phyloP scores from a whole-genome alignment of 208 protist species.

The Balamuthia mandrillaris region DNA sequence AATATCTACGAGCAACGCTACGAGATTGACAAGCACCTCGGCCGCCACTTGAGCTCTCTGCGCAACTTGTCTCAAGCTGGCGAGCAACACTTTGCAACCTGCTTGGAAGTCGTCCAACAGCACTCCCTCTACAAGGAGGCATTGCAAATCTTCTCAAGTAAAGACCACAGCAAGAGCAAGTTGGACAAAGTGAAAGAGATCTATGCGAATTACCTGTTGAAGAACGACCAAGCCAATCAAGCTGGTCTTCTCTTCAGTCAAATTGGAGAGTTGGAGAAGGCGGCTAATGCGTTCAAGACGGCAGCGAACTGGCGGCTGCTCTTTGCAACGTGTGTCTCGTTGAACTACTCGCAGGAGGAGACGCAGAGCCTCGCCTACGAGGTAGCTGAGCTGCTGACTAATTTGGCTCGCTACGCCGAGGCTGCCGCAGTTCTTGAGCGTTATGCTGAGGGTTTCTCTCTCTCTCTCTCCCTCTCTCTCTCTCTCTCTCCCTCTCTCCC shows the following conservation, averaged over 20 bases:
- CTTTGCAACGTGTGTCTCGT: not conserved
- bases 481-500: no score
- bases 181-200: not conserved
- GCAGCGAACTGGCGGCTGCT: slow-evolving; percentile 29
- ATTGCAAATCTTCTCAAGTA: no score
- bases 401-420: slow-evolving; percentile 19
- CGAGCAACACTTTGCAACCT: slow-evolving; percentile 17
- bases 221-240: not conserved
- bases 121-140: no score
- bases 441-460: no score
- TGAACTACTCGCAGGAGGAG: slow-evolving; percentile 6
- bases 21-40: slow-evolving; percentile 57
- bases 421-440: not conserved
- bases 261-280: slow-evolving; percentile 26
- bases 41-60: slow-evolving; percentile 49
- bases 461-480: no score
- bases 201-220: slow-evolving; percentile 25
- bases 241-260: slow-evolving; percentile 35
- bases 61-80: slow-evolving; percentile 28
- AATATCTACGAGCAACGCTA: slow-evolving; percentile 46
- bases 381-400: slow-evolving; percentile 13
- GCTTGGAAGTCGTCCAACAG: no score
- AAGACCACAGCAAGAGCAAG: not conserved
- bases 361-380: not conserved
- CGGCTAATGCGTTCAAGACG: slow-evolving; percentile 28